phyloP scores from a whole-genome alignment of 1,284 basidiomycete species.

The Heterobasidion occidentale region DNA sequence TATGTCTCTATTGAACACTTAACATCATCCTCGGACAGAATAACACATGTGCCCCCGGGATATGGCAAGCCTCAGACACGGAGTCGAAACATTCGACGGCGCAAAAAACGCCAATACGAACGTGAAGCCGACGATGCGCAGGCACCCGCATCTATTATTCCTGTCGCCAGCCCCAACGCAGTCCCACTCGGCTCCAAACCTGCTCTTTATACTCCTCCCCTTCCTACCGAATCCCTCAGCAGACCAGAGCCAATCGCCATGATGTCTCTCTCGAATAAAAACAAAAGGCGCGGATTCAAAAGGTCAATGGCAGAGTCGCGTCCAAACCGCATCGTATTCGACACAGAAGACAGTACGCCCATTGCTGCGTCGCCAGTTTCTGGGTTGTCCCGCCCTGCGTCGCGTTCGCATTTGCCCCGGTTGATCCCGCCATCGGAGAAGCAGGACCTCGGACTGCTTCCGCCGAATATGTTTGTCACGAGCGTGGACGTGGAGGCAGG shows the following conservation, averaged over 20 bases:
- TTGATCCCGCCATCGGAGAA: conserved; percentile 62
- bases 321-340: conserved; percentile 55
- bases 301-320: conserved; percentile 37
- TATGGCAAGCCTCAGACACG: conserved; percentile 61
- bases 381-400: no score
- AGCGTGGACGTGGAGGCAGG: conserved; percentile 59
- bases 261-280: conserved; percentile 62
- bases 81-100: conserved; percentile 51
- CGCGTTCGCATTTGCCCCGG: conserved; percentile 18
- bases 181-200: conserved; percentile 21
- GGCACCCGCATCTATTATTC: conserved; percentile 1
- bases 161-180: conserved; percentile 24
- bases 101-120: conserved; percentile 35
- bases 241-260: conserved; percentile 29
- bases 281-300: conserved; percentile 64
- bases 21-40: background rate
- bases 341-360: conserved; percentile 5
- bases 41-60: conserved; percentile 44
- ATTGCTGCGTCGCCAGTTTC: background rate
- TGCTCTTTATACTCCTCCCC: background rate
- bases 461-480: conserved; percentile 57
- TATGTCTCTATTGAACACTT: background rate
- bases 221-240: background rate
- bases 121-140: conserved; percentile 12
- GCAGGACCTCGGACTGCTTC: conserved; percentile 39